Percentiles rank a stretch among this genome's conserved stretches.
Conservation (phyloP, 805 yeast genomes). For the Saccharomycopsis javanensis region DNA sequence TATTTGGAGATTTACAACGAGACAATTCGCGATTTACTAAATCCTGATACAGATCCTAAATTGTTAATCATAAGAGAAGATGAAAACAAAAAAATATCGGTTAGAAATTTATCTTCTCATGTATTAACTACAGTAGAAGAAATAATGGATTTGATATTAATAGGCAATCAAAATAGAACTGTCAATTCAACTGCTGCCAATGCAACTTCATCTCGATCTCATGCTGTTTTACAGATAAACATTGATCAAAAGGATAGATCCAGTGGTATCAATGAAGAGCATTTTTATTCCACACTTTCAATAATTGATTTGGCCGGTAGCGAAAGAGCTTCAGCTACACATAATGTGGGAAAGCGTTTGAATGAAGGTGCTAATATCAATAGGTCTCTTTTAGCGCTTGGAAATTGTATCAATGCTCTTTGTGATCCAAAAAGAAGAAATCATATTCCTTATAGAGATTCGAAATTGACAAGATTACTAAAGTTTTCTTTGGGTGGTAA, state of each 20-base stretch:
- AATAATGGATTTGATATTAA: constrained; percentile 65
- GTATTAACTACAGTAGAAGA: constrained; percentile 54
- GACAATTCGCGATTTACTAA: constrained; percentile 67
- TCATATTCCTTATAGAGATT: constrained; percentile 87
- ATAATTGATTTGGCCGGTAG: constrained; percentile 93
- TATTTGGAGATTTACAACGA: constrained; percentile 90
- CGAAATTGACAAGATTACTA: constrained; percentile 76
- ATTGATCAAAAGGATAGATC: constrained; percentile 51
- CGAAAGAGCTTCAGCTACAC: constrained; percentile 86
- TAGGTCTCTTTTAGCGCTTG: constrained; percentile 77
- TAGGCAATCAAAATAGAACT: constrained; percentile 70
- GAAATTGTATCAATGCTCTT: constrained; percentile 88
- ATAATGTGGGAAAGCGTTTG: constrained; percentile 70
- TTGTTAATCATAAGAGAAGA: constrained; percentile 63
- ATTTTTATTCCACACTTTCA: constrained; percentile 69
- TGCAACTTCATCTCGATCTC: constrained; percentile 83
- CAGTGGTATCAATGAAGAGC: constrained; percentile 55
- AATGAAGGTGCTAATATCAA: constrained; percentile 93
- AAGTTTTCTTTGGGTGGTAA: constrained; percentile 90
- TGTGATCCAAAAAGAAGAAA: constrained; percentile 58
- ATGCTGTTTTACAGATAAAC: constrained; percentile 82
- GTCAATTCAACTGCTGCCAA: constrained; percentile 87
- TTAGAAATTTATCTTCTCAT: constrained; percentile 59
- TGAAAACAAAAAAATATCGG: constrained; percentile 51
- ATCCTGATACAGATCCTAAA: constrained; percentile 41